Base-by-base conservation (phyloP, 2,329 filamentous ascomycete species). In the Trichoderma sp. region DNA sequence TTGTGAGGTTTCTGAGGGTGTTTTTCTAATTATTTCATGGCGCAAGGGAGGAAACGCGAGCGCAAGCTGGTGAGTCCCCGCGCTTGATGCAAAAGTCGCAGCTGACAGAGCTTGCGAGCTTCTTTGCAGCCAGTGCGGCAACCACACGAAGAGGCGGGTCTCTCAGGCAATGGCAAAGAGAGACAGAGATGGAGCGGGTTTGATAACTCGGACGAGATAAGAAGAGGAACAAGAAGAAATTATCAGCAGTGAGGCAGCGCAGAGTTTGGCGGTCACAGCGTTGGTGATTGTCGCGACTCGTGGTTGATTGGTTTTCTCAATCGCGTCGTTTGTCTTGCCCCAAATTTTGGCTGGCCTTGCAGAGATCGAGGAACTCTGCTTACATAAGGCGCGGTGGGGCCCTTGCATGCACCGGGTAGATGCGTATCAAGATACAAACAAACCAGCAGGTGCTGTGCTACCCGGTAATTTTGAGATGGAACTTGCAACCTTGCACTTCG, bases 21-120 rank as follows among this genome's bases (percentile, higher is more conserved):
- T 77, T 77, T 78, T 77, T 74, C 72, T 74, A 62, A 80, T 80
- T 80, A 82, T 80, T 71, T 81, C 82, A 83, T 83, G 66, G 74
- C 75, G 77, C 76, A 77, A 67, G 75, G 77, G 65, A 75, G 72
- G 53, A 73, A 41, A 69, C 69, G 50, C 71, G 64, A 65, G 75
- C 69, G 75, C 75, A 76, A 53, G 12, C 18, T 64, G 56, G 66
- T 9, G 35, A 67, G 38, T 71, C 74, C 72, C 74, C 74, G 69
- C 74, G 74, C 59, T 72, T 31, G 18, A 56, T 33, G 27, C 31
- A 50, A 71, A 68, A 16, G n/a, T 41, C 33, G 60, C 33, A 53
- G 67, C 60, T 31, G 63, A n/a, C 41, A n/a, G 41, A 63, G 45
- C 50, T 56, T 56, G 45, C 45, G n/a, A 21, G 45, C 45, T 21